Base-by-base conservation (phyloP, 352 stramenopile species). In the Phytophthora europaea region DNA sequence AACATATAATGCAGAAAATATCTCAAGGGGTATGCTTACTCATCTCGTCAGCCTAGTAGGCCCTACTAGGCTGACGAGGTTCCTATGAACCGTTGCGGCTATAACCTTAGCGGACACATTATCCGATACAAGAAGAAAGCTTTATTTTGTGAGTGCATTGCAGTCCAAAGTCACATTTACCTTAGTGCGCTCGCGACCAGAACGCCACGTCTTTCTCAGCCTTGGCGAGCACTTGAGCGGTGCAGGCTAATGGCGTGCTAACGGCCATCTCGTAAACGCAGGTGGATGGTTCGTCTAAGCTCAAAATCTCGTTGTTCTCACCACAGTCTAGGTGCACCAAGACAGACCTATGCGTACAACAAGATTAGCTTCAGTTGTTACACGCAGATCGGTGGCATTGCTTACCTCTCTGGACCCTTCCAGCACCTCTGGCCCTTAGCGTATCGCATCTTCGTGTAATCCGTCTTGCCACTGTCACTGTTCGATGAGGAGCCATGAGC, bases 251-350 rank as follows among this genome's bases (percentile, higher is more conserved):
- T 28, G 84, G 84, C 53, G 89, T 88, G 31, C 69, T 84, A 74
- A 98, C 85, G 28, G 70, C 64, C 76, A 98, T 95, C 22, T 96
- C 87, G 74, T 99, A 99, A 31, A 92, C 73, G 72, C 95, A 99
- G 3, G 93, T 99, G 54, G 94, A 92, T 20, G 95, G 94, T 76
- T 99, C 95, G 47, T 98, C 90, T 0, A 98, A 92, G n/a, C 81
- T 88, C 10, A 97, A 16, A 56, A 99, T 85, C 55, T 93, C 90
- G 26, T 94, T 89, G 12, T 90, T 81, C 0, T 79, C 58, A 3
- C 92, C 93, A 70, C 95, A 99, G 34, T 87, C 87, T 20, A 98
- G 73, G 22, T 80, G 64, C 18, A 98, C 90, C 4, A 81, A 72
- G 5, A 94, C 88, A 20, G 84, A 92, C 38, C 83, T 90, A 45